Evolutionary conservation across 1,284 basidiomycete genomes (phyloP).

Genomic region (Puccinia horiana): DNA sequence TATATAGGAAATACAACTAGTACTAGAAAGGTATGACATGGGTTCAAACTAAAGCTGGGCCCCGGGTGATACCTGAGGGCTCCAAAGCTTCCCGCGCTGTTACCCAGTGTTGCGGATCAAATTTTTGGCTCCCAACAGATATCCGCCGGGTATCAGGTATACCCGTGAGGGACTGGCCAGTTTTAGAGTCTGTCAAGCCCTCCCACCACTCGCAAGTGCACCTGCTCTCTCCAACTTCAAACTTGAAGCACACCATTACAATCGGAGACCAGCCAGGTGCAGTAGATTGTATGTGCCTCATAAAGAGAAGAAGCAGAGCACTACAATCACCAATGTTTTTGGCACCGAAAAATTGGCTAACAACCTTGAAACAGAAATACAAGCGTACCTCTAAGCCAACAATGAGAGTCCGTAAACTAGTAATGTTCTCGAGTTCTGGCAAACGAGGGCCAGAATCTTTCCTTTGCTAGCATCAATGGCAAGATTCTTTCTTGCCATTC

Average conservation of each 20-base stretch:
- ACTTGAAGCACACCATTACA: neutral
- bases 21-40: no score
- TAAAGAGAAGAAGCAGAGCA: neutral
- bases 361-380: neutral
- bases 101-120: neutral
- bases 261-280: neutral
- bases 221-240: neutral
- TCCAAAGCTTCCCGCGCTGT: neutral
- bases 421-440: neutral
- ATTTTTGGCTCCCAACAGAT: neutral
- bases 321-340: neutral
- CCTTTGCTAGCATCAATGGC: neutral
- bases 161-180: no score
- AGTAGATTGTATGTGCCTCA: neutral
- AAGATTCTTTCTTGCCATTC: neutral
- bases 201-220: no score
- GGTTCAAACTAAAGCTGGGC: neutral
- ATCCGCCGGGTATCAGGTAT: neutral
- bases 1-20: no score
- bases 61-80: conserved; percentile 6
- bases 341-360: no score
- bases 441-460: neutral
- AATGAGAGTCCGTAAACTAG: neutral
- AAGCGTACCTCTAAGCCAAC: neutral
- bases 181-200: no score